Base-by-base conservation (phyloP, 805 yeast genomes). In the Yamadazyma takamatsuzukensis region DNA sequence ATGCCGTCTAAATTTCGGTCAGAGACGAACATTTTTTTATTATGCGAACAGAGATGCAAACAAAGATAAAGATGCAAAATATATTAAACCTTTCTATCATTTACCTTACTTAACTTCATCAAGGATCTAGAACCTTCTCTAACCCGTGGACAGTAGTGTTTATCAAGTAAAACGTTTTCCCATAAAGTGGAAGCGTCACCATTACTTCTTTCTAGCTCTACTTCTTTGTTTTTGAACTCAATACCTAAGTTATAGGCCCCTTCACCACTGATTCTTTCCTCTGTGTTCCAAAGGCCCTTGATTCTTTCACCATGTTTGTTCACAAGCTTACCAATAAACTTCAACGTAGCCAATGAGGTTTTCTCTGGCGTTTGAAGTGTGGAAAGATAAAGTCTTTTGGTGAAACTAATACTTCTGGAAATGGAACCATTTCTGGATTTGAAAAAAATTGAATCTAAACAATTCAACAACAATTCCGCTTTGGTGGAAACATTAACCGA, bases 171-270 rank as follows among this genome's bases (percentile, higher is more conserved):
- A 5, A 80, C 80, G 32, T 79, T 76, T 51, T 93, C 98, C 95
- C 96, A 93, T 21, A 90, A 60, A 0, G 88, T 82, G 2, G 97
- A 94, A 12, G 90, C 93, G 26, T 82, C 90, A 2, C 95, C 74
- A 50, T 93, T 89, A 45, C 84, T 67, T 53, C 90, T 76, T 44
- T 82, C 85, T 8, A 85, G 76, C 28, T 75, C 79, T 6, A 66
- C 63, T 33, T 61, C 67, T 31, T 53, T 42, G 24, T 47, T 52
- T 33, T 74, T 74, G 22, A 49, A 41, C 30, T 78, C 87, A 44
- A 80, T 67, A 17, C 77, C 74, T 51, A 82, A 83, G 10, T 70
- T 67, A 37, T 66, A 66, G 15, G 48, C 34, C 6, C 72, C 72
- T 29, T 96, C 97, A 37, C 90, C 88, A 24, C 78, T 78, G 25